Evolutionary conservation across 352 stramenopile genomes (phyloP).

Genomic region (Phytophthora vignae): DNA sequence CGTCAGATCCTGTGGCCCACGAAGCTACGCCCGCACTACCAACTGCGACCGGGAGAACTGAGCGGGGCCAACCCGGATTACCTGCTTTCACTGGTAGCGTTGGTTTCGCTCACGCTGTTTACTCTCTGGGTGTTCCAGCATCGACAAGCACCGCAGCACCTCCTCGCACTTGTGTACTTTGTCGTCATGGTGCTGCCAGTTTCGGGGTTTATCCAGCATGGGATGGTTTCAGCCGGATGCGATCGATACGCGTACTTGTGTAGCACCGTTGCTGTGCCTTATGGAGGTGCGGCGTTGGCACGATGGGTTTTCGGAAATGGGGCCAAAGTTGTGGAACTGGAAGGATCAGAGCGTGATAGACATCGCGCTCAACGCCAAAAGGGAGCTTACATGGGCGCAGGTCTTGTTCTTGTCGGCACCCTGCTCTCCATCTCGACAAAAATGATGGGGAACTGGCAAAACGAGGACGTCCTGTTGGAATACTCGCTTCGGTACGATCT

Average conservation of each 20-base stretch:
- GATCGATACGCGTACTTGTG: conserved; percentile 81
- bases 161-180: conserved; percentile 51
- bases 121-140: conserved; percentile 25
- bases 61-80: conserved; percentile 43
- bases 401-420: conserved; percentile 19
- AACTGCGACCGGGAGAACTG: conserved; percentile 48
- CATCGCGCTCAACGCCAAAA: conserved; percentile 7
- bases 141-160: conserved; percentile 30
- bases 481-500: conserved; percentile 40
- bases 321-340: neutral
- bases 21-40: conserved; percentile 66
- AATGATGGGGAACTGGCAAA: conserved; percentile 7
- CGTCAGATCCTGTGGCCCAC: conserved; percentile 53
- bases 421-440: conserved; percentile 28
- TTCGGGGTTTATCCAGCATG: conserved; percentile 75
- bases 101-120: conserved; percentile 25
- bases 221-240: conserved; percentile 56
- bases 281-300: conserved; percentile 36
- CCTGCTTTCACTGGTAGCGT: conserved; percentile 36
- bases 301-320: neutral
- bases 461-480: conserved; percentile 44
- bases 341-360: conserved; percentile 6
- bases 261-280: conserved; percentile 49
- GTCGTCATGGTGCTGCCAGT: conserved; percentile 62
- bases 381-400: neutral